A percentile compares a stretch with the other conserved stretches of the same genome.
Conservation (phyloP, 2,329 filamentous ascomycete genomes). For the Fusarium longipes region DNA sequence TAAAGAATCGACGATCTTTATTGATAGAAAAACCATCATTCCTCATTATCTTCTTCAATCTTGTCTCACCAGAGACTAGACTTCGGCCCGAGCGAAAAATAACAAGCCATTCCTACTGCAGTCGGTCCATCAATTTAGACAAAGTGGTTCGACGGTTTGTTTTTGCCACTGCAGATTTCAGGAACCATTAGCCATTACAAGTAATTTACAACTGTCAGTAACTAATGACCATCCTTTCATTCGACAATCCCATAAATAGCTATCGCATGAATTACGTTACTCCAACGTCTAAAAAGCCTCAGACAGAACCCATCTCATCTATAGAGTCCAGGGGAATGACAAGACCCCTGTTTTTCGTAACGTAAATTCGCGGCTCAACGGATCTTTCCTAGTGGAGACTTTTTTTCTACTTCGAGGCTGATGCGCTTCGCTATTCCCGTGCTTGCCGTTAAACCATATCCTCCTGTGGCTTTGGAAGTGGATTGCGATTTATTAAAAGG, state of each 20-base stretch:
- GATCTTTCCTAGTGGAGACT: slow-evolving; percentile 6
- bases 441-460: neutral
- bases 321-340: too few relatives aligned
- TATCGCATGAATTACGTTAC: slow-evolving; percentile 19
- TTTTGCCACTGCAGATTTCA: neutral
- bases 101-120: neutral
- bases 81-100: slow-evolving; percentile 2
- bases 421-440: neutral
- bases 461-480: neutral
- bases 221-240: neutral
- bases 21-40: neutral
- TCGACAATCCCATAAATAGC: neutral
- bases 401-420: neutral
- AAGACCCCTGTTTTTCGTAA: slow-evolving; percentile 22
- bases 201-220: neutral
- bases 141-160: neutral
- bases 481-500: neutral
- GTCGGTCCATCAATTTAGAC: neutral
- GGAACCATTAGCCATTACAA: too few relatives aligned
- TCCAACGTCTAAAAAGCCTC: slow-evolving; percentile 1
- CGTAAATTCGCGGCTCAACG: slow-evolving; percentile 26
- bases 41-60: neutral
- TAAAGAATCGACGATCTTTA: neutral
- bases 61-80: neutral
- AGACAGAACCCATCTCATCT: neutral